phyloP scores from a whole-genome alignment of 2,329 filamentous ascomycete genomes.

The Harringtonia lauricola region DNA sequence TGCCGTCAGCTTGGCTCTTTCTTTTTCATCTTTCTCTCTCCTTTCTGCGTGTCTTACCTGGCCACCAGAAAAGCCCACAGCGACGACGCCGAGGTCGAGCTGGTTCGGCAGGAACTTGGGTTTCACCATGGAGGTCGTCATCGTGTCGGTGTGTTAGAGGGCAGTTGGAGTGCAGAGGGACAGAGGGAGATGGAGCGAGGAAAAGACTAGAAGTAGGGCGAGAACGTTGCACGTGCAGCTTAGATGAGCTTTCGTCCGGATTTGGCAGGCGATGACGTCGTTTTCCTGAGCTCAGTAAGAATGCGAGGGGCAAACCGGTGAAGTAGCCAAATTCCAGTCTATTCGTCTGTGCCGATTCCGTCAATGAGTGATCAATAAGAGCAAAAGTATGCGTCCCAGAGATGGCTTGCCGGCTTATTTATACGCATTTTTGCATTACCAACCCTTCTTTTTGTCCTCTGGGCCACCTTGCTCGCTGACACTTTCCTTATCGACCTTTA shows the following conservation, averaged over 20 bases:
- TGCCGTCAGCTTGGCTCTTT: slow-evolving; percentile 3
- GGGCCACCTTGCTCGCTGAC: not conserved
- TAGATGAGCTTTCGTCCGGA: not conserved
- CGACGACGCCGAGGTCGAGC: slow-evolving; percentile 79
- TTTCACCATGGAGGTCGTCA: slow-evolving; percentile 43
- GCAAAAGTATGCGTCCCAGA: no score
- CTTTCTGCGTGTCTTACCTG: slow-evolving; percentile 56
- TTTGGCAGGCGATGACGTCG: slow-evolving; percentile 1
- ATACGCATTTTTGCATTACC: not conserved
- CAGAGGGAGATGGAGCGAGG: not conserved
- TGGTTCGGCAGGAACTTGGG: slow-evolving; percentile 71
- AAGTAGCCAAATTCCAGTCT: no score
- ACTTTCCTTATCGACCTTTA: no score
- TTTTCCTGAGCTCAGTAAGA: not conserved
- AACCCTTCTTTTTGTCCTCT: not conserved
- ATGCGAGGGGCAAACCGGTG: no score
- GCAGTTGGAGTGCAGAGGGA: not conserved
- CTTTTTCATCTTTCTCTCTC: no score
- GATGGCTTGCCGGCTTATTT: not conserved
- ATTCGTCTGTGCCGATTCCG: no score
- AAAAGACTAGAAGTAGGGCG: not conserved
- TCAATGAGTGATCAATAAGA: no score
- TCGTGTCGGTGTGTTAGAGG: slow-evolving; percentile 12
- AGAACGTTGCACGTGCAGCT: not conserved
- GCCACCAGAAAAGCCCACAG: slow-evolving; percentile 91